These are phyloP conservation scores for Flaveria trinervia DNA, from an alignment of 129 eudicot species.

Conservation along the genomic window DNA sequence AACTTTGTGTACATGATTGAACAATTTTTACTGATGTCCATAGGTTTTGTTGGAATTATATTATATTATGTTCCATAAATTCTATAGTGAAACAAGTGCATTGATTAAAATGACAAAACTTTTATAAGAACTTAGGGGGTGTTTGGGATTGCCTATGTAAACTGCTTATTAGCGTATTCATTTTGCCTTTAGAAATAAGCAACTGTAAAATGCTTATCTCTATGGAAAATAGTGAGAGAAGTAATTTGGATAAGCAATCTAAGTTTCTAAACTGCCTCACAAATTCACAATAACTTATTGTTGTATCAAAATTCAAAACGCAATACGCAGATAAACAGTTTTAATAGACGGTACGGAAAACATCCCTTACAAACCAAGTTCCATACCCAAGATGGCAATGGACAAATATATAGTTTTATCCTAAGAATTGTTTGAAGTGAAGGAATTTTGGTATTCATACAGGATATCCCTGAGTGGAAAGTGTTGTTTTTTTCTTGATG, in stretches of 20 bases:
- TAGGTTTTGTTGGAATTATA: neutral
- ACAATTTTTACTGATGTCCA: neutral
- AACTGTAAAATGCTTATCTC: neutral
- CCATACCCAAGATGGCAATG: constrained; percentile 10
- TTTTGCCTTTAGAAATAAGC: neutral
- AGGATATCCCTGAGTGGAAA: neutral
- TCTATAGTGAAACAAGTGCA: neutral
- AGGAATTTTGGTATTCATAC: neutral
- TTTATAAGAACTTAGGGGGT: constrained; percentile 4
- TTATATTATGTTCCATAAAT: constrained; percentile 4
- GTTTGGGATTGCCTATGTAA: neutral
- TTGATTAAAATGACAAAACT: neutral
- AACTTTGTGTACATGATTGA: neutral
- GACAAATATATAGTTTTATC: neutral
- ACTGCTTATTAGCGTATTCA: neutral
- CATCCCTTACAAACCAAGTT: neutral
- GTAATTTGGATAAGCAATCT: neutral
- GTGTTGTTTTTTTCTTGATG: neutral
- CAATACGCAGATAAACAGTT: neutral
- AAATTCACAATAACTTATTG: neutral
- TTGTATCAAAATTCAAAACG: neutral
- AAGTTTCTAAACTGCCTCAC: neutral
- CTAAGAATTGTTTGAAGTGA: neutral
- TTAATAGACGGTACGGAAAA: neutral
- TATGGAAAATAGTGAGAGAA: neutral